These are phyloP conservation scores for Cladophialophora chaetospira DNA, from an alignment of 2,329 filamentous ascomycete genomes.

Conservation along the genomic window DNA sequence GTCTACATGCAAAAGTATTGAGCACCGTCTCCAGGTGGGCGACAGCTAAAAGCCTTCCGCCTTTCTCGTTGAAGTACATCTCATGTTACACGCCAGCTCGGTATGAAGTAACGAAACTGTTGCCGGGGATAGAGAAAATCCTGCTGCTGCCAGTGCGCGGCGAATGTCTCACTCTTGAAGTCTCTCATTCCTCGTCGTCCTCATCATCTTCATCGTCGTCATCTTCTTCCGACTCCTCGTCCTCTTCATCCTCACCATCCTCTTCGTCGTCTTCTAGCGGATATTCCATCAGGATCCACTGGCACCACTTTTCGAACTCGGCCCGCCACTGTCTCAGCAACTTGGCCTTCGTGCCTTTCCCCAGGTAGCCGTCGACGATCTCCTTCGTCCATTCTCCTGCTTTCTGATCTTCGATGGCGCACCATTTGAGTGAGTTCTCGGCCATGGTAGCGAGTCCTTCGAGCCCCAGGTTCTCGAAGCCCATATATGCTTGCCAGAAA, in stretches of 20 bases:
- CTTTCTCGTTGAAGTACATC: too few relatives aligned
- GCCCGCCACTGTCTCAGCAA: conserved; percentile 75
- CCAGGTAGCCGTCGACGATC: conserved; percentile 72
- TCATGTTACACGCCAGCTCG: too few relatives aligned
- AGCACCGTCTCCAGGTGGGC: too few relatives aligned
- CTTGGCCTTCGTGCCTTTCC: conserved; percentile 68
- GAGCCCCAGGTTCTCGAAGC: conserved; percentile 86
- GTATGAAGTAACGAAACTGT: too few relatives aligned
- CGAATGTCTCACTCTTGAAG: background rate
- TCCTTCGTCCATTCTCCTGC: conserved; percentile 70
- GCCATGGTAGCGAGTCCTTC: conserved; percentile 83
- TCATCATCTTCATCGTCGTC: conserved; percentile 32
- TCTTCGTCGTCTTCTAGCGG: conserved; percentile 53
- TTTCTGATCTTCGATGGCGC: conserved; percentile 79
- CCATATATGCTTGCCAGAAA: conserved; percentile 91
- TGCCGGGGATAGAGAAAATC: too few relatives aligned
- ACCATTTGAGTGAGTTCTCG: conserved; percentile 91
- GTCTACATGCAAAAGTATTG: background rate
- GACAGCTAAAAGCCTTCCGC: too few relatives aligned
- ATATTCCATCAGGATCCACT: conserved; percentile 84
- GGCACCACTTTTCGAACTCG: conserved; percentile 86
- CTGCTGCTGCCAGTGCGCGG: too few relatives aligned
- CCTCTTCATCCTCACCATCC: conserved; percentile 34
- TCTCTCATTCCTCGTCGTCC: conserved; percentile 16
- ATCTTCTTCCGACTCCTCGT: conserved; percentile 31